Evolutionary conservation across 768 basidiomycete species (phyloP).

Genomic region (Serendipita sp.): DNA sequence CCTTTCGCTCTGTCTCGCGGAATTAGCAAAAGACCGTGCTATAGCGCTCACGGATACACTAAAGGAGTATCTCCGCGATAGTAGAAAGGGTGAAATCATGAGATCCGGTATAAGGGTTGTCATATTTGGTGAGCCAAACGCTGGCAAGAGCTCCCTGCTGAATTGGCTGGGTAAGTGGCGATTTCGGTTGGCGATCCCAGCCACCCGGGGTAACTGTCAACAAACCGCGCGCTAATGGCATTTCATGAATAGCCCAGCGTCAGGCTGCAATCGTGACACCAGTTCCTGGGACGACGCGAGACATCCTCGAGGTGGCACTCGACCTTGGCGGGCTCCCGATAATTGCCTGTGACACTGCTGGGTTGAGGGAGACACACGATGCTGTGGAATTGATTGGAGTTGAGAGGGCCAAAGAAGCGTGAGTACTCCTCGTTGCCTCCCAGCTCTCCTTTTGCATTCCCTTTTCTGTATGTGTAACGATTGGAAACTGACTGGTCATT

Average conservation of each 20-base stretch:
- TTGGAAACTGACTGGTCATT: neutral
- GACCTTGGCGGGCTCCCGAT: conserved; percentile 81
- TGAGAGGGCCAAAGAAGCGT: conserved; percentile 54
- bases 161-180: conserved; percentile 54
- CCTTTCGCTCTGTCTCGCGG: neutral
- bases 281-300: conserved; percentile 77
- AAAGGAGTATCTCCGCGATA: conserved; percentile 43
- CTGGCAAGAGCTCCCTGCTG: conserved; percentile 78
- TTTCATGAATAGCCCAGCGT: conserved; percentile 41
- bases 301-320: conserved; percentile 67
- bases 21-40: conserved; percentile 38
- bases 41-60: conserved; percentile 34
- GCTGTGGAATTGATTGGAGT: conserved; percentile 70
- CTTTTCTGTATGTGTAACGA: neutral
- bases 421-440: conserved; percentile 18
- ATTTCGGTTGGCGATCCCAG: neutral
- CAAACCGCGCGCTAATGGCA: neutral
- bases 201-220: neutral
- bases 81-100: conserved; percentile 65
- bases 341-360: conserved; percentile 72
- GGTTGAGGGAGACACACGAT: conserved; percentile 51
- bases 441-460: neutral
- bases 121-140: conserved; percentile 87
- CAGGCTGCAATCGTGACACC: conserved; percentile 83
- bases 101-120: conserved; percentile 67